These are phyloP conservation scores for Pleurotus eryngii DNA, from an alignment of 768 basidiomycete genomes.

Conservation along the genomic window DNA sequence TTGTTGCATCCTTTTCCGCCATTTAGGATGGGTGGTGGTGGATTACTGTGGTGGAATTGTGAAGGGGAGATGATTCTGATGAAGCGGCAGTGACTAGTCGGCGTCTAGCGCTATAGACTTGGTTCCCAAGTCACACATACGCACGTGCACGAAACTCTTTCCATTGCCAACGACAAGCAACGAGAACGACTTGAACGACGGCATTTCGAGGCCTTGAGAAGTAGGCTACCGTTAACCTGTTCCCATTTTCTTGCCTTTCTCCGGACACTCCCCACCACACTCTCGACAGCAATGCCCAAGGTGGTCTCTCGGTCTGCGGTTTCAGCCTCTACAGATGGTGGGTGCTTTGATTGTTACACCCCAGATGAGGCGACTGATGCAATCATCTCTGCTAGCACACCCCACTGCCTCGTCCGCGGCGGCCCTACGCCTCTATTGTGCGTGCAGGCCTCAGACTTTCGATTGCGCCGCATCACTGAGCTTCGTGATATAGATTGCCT, in stretches of 20 bases:
- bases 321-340: slow-evolving; percentile 85
- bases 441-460: slow-evolving; percentile 11
- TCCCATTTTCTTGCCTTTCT: not conserved
- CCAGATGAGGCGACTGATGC: too few relatives aligned
- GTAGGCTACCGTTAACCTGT: not conserved
- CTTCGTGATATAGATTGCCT: slow-evolving; percentile 60
- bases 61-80: too few relatives aligned
- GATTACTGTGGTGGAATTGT: slow-evolving; percentile 11
- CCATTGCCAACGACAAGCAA: too few relatives aligned
- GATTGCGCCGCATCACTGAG: slow-evolving; percentile 12
- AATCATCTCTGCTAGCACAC: slow-evolving; percentile 42
- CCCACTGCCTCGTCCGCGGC: slow-evolving; percentile 79
- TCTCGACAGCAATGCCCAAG: slow-evolving; percentile 67
- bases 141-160: not conserved
- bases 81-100: slow-evolving; percentile 1
- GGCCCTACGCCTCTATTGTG: slow-evolving; percentile 80
- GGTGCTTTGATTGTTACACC: slow-evolving; percentile 16
- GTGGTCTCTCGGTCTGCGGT: slow-evolving; percentile 87
- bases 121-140: slow-evolving; percentile 2
- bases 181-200: too few relatives aligned
- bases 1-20: slow-evolving; percentile 81
- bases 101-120: slow-evolving; percentile 2
- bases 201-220: too few relatives aligned
- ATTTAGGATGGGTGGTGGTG: slow-evolving; percentile 35
- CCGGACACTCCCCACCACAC: slow-evolving; percentile 2